Conservation (phyloP, 345 rosid genomes). For the Lepidium sativum region DNA sequence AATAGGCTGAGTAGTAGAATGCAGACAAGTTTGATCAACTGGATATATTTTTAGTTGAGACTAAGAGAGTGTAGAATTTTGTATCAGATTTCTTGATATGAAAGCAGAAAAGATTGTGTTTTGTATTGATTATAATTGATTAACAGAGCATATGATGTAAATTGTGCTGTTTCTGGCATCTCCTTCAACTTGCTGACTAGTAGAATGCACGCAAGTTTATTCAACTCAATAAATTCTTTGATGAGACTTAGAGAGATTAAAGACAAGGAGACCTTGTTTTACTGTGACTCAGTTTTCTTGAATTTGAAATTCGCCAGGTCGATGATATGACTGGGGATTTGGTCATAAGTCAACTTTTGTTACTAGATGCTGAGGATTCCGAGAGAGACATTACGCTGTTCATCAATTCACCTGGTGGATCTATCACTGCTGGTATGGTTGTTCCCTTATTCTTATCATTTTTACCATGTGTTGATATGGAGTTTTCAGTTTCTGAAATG, state of each 20-base stretch:
- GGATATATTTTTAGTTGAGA: neutral
- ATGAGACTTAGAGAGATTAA: no score
- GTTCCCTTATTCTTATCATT: neutral
- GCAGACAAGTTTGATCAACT: neutral
- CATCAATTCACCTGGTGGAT: slow-evolving; percentile 93
- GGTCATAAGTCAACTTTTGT: slow-evolving; percentile 76
- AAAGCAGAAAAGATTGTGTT: no score
- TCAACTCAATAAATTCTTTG: no score
- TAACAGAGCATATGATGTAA: no score
- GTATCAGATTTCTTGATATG: no score
- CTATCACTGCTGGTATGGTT: slow-evolving; percentile 70
- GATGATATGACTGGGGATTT: slow-evolving; percentile 87
- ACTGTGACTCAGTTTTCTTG: neutral
- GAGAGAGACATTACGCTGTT: slow-evolving; percentile 69
- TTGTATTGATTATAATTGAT: no score
- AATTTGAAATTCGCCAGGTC: slow-evolving; percentile 39
- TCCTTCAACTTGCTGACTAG: no score
- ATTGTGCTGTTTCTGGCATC: no score
- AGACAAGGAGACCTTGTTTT: no score
- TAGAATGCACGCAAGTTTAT: no score
- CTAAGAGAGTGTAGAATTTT: neutral
- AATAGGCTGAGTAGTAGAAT: neutral
- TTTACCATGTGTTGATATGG: neutral
- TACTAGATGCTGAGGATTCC: slow-evolving; percentile 85
- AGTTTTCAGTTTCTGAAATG: neutral